Percentiles rank a stretch among this genome's conserved stretches.
phyloP scores from a whole-genome alignment of 371 early-diverging fungal species.

The Blyttiomyces sp. region DNA sequence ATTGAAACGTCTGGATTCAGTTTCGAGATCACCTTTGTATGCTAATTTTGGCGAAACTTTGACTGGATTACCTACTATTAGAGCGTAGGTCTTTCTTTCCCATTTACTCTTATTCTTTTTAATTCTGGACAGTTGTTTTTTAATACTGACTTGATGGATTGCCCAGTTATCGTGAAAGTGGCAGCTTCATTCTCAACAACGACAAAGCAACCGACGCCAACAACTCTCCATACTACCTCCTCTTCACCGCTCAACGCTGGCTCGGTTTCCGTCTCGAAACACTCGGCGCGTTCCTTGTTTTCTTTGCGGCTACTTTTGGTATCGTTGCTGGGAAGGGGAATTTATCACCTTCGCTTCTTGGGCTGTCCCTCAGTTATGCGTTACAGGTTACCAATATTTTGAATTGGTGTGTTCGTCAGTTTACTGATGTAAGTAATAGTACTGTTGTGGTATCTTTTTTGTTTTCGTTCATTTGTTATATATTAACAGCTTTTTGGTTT shows the following conservation, averaged over 20 bases:
- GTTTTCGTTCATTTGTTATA: neutral
- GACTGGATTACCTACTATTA: slow-evolving; percentile 40
- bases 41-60: slow-evolving; percentile 48
- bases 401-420: slow-evolving; percentile 76
- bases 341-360: slow-evolving; percentile 62
- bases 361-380: slow-evolving; percentile 85
- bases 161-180: slow-evolving; percentile 16
- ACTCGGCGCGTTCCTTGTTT: slow-evolving; percentile 50
- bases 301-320: slow-evolving; percentile 43
- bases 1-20: slow-evolving; percentile 51
- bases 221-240: slow-evolving; percentile 73
- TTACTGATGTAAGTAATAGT: slow-evolving; percentile 22
- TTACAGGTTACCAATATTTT: slow-evolving; percentile 74
- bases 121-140: neutral
- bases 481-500: neutral
- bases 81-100: slow-evolving; percentile 27
- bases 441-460: neutral
- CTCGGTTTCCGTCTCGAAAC: slow-evolving; percentile 84
- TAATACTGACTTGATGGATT: neutral
- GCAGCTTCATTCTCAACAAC: slow-evolving; percentile 70
- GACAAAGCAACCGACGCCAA: slow-evolving; percentile 69
- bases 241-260: slow-evolving; percentile 79
- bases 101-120: neutral
- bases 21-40: slow-evolving; percentile 45
- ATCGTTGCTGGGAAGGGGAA: slow-evolving; percentile 26